These are phyloP conservation scores for Glomus cerebriforme DNA, from an alignment of 192 early-diverging fungal genomes.

Conservation along the genomic window DNA sequence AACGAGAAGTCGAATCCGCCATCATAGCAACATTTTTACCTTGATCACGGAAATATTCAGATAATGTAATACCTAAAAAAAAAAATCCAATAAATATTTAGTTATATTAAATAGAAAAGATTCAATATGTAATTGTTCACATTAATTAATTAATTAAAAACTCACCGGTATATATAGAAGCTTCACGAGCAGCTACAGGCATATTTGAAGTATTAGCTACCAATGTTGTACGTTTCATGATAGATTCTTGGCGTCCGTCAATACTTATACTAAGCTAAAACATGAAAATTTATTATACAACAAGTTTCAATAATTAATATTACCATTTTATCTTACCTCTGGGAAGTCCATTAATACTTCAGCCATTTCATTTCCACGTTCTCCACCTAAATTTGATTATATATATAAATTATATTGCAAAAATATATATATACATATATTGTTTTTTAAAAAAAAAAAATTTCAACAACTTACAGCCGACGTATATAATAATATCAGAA, in stretches of 20 bases:
- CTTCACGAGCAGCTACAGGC: slow-evolving; percentile 99
- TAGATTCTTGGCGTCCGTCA: slow-evolving; percentile 94
- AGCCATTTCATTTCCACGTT: slow-evolving; percentile 99
- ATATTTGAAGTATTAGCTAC: slow-evolving; percentile 99
- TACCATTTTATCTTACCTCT: slow-evolving; percentile 45
- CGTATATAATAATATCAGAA: slow-evolving; percentile 99
- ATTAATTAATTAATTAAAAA: background rate
- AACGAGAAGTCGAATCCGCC: slow-evolving; percentile 99
- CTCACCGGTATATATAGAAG: slow-evolving; percentile 97
- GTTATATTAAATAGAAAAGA: background rate
- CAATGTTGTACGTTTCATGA: slow-evolving; percentile 99
- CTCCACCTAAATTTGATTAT: slow-evolving; percentile 53
- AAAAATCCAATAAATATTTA: background rate
- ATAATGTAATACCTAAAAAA: slow-evolving; percentile 78
- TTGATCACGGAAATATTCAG: slow-evolving; percentile 99
- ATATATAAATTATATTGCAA: background rate
- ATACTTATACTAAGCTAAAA: slow-evolving; percentile 85
- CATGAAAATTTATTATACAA: background rate
- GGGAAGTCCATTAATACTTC: slow-evolving; percentile 99
- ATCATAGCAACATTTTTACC: slow-evolving; percentile 99
- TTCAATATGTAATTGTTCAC: background rate
- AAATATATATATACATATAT: background rate
- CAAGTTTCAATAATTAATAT: background rate
- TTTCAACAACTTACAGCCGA: slow-evolving; percentile 73
- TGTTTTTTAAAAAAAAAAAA: background rate